A percentile compares a stretch with the other conserved stretches of the same genome.
These are phyloP conservation scores for Leccinum huronense DNA, from an alignment of 1,284 basidiomycete species.

Conservation along the genomic window DNA sequence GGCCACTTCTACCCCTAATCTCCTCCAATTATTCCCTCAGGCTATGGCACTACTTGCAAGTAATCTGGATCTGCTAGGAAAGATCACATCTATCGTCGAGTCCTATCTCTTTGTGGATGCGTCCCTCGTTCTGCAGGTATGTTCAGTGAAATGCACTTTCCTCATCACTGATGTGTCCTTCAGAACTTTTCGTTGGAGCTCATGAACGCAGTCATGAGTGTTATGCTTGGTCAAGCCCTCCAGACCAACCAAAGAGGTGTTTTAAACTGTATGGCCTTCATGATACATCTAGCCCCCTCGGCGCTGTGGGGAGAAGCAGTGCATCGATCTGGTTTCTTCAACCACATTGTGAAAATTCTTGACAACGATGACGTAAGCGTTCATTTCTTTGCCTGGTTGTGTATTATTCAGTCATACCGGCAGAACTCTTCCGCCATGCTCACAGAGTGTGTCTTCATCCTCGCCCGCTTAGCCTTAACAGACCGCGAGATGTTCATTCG, in stretches of 20 bases:
- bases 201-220: slow-evolving; percentile 51
- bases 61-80: slow-evolving; percentile 78
- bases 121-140: slow-evolving; percentile 64
- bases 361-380: slow-evolving; percentile 60
- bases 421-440: slow-evolving; percentile 56
- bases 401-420: slow-evolving; percentile 16
- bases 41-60: slow-evolving; percentile 59
- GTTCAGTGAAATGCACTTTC: slow-evolving; percentile 13
- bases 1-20: slow-evolving; percentile 48
- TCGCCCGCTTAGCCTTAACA: slow-evolving; percentile 65
- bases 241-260: slow-evolving; percentile 58
- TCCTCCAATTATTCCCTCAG: slow-evolving; percentile 70
- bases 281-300: slow-evolving; percentile 62
- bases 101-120: slow-evolving; percentile 80
- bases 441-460: slow-evolving; percentile 64
- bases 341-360: slow-evolving; percentile 53
- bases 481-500: slow-evolving; percentile 65
- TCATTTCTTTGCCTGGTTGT: slow-evolving; percentile 8
- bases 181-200: slow-evolving; percentile 54
- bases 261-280: slow-evolving; percentile 51
- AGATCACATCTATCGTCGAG: slow-evolving; percentile 67
- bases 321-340: slow-evolving; percentile 70
- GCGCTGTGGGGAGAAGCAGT: slow-evolving; percentile 66
- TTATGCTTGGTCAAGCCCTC: slow-evolving; percentile 50
- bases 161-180: slow-evolving; percentile 6